Evolutionary conservation across 768 basidiomycete species (phyloP), one percentile per base, ranked within the genome.

Genomic region (Lactifluus echinatus): DNA sequence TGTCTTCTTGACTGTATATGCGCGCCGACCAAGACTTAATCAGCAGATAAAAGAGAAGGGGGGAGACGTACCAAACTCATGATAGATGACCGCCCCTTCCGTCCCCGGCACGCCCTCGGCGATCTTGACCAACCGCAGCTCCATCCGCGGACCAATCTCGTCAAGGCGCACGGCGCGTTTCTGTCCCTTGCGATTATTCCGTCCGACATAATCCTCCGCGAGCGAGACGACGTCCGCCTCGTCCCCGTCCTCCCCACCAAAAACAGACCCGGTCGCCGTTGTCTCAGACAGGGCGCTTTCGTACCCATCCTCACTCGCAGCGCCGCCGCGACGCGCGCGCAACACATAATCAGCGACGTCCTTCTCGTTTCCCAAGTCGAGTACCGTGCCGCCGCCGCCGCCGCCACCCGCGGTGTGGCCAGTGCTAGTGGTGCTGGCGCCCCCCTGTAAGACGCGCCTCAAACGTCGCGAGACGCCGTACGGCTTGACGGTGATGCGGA

Each of bases 301-400:
- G 66, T 91, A 87, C 21, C 89, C 83, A 29, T 82, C 86, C 49
- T 75, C 72, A 44, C 83, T 67, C 39, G 70, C 59, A n/a, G n/a
- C n/a, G 55, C 70, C 68, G 5, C 47, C 53, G 8, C 17, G 26
- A 15, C 81, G 81, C 15, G 84, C 80, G 28, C 90, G 74, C 37
- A 98, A 77, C 64, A 99, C 71, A 68, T 96, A 99, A 69, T 99
- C 95, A 2, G 95, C 92, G 28, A 99, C 87, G 66, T 99, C 96
- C 67, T 87, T 85, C 68, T 95, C 93, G 61, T 84, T 88, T 8
- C 89, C 84, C 12, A 99, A 80, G 68, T 99, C 84, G 17, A 93
- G 75, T 24, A 91, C 21, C 73, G 68, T 15, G 73, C 67, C 24
- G 63, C 42, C 69, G 60, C 19, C 34, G 17, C 17, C 49, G 4